phyloP scores from a whole-genome alignment of 495 filamentous ascomycete species.

The Achaetomiella virescens region DNA sequence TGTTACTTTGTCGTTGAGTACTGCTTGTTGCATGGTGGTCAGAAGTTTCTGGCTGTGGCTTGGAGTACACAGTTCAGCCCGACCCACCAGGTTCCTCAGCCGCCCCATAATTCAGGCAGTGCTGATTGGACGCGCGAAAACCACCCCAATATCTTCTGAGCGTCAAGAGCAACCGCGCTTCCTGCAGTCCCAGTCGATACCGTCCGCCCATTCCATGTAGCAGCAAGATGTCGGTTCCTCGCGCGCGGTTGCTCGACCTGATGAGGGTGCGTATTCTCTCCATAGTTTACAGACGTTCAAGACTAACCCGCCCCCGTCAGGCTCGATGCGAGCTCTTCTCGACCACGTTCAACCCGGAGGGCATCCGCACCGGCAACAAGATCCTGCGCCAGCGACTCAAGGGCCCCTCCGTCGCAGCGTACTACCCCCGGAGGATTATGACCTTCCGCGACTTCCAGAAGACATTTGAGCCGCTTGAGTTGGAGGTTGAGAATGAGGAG shows the following conservation, averaged over 20 bases:
- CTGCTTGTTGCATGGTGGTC: too few species aligned
- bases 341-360: conserved; percentile 79
- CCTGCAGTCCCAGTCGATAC: neutral
- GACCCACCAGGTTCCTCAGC: too few species aligned
- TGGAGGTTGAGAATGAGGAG: conserved; percentile 62
- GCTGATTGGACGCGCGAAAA: conserved; percentile 10
- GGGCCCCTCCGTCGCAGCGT: conserved; percentile 70
- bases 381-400: conserved; percentile 76
- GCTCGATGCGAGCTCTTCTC: conserved; percentile 87
- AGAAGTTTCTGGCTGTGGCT: neutral
- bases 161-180: conserved; percentile 11
- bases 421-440: conserved; percentile 73
- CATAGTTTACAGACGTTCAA: neutral
- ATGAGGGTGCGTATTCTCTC: conserved; percentile 60
- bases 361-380: conserved; percentile 77
- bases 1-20: too few species aligned
- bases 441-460: conserved; percentile 63
- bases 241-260: conserved; percentile 66
- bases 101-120: neutral
- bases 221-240: conserved; percentile 62
- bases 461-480: conserved; percentile 47
- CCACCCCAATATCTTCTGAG: conserved; percentile 11
- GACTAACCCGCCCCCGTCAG: conserved; percentile 45
- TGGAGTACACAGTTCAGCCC: too few species aligned
- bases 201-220: conserved; percentile 21